phyloP scores from a whole-genome alignment of 306 rosid genomes.

The apple (Malus domestica) region DNA sequence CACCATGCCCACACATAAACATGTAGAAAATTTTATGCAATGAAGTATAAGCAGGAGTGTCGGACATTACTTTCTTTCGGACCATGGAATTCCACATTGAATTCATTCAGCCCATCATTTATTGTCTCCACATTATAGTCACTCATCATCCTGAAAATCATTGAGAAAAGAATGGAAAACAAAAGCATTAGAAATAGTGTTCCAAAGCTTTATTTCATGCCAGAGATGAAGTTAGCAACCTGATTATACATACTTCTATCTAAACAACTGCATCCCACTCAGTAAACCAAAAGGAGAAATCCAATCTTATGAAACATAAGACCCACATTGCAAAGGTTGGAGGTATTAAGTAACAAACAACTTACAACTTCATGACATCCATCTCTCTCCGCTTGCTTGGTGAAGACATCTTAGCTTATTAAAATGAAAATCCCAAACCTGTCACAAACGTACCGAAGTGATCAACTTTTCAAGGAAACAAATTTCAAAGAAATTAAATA shows the following conservation, averaged over 20 bases:
- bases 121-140: slow-evolving; percentile 94
- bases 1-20: background rate
- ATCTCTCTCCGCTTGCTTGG: slow-evolving; percentile 99
- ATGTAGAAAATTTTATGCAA: background rate
- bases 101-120: slow-evolving; percentile 89
- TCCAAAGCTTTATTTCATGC: background rate
- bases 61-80: slow-evolving; percentile 84
- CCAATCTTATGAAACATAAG: background rate
- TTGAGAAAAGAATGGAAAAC: background rate
- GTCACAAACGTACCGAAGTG: slow-evolving; percentile 13
- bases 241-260: background rate
- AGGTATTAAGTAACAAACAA: slow-evolving; percentile 2
- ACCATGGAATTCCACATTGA: slow-evolving; percentile 95
- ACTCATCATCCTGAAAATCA: slow-evolving; percentile 94
- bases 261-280: background rate
- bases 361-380: slow-evolving; percentile 99
- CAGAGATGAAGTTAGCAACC: background rate
- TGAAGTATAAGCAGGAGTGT: background rate
- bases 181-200: slow-evolving; percentile 4
- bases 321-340: background rate
- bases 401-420: slow-evolving; percentile 68
- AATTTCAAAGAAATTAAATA: background rate
- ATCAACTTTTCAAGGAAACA: background rate
- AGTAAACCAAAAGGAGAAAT: background rate
- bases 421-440: slow-evolving; percentile 41